These are phyloP conservation scores for Coemansia sp. DNA, from an alignment of 192 early-diverging fungal species.

Conservation along the genomic window DNA sequence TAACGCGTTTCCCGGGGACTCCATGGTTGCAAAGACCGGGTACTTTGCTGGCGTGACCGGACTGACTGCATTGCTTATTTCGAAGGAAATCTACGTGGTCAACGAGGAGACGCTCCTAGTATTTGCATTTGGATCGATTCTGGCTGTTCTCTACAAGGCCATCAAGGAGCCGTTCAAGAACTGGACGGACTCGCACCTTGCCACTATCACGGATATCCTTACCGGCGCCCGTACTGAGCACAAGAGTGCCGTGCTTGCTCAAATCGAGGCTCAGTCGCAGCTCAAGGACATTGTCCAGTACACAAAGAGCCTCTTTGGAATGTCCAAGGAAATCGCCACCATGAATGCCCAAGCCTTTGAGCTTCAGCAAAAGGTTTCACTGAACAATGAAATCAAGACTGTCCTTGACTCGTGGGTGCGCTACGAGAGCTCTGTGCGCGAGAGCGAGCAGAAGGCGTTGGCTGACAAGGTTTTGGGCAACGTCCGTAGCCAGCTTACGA, in stretches of 20 bases:
- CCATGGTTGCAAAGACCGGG: slow-evolving; percentile 83
- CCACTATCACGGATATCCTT: slow-evolving; percentile 82
- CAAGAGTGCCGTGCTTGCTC: slow-evolving; percentile 85
- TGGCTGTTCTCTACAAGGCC: slow-evolving; percentile 73
- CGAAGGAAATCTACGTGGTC: slow-evolving; percentile 97
- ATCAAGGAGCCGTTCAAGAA: slow-evolving; percentile 81
- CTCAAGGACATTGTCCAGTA: slow-evolving; percentile 92
- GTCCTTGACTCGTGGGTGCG: slow-evolving; percentile 97
- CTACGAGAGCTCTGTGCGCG: slow-evolving; percentile 90
- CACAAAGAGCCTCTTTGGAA: slow-evolving; percentile 89
- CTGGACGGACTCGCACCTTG: slow-evolving; percentile 66
- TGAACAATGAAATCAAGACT: slow-evolving; percentile 79
- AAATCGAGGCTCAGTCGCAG: slow-evolving; percentile 87
- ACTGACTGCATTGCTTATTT: slow-evolving; percentile 82
- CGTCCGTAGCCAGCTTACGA: slow-evolving; percentile 48
- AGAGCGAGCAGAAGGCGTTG: slow-evolving; percentile 88
- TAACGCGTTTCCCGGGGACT: slow-evolving; percentile 89
- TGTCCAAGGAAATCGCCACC: slow-evolving; percentile 92
- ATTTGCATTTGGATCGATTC: slow-evolving; percentile 76
- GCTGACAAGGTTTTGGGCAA: slow-evolving; percentile 81
- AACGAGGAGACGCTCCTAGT: slow-evolving; percentile 92
- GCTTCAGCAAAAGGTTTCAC: slow-evolving; percentile 87
- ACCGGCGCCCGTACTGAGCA: slow-evolving; percentile 86
- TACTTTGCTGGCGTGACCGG: slow-evolving; percentile 82
- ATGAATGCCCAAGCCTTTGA: slow-evolving; percentile 94